Conservation (phyloP, 83 land plant genomes). For the Larix sibirica region DNA sequence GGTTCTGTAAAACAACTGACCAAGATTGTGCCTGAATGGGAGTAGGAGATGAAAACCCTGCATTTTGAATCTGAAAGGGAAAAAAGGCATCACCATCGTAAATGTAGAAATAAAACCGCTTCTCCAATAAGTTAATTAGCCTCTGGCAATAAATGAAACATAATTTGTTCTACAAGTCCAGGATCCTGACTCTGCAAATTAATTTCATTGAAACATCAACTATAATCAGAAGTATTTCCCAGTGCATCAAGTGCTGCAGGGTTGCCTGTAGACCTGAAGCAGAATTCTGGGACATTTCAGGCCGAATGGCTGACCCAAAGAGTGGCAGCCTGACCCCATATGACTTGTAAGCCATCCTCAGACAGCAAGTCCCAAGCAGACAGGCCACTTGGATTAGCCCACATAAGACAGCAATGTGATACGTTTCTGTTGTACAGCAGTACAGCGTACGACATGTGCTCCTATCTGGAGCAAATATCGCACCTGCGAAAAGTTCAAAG, state of each 20-base stretch:
- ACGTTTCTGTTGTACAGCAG: constrained; percentile 36
- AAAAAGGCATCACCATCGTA: not conserved
- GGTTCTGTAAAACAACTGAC: constrained; percentile 84
- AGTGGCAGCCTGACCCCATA: constrained; percentile 39
- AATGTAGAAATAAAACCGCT: no score
- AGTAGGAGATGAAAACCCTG: constrained; percentile 76
- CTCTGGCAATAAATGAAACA: no score
- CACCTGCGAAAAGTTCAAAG: constrained; percentile 39
- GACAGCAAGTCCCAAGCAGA: constrained; percentile 46
- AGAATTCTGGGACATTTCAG: constrained; percentile 46
- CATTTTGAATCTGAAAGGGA: not conserved
- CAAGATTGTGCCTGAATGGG: constrained; percentile 96
- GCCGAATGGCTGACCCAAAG: constrained; percentile 27
- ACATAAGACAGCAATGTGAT: constrained; percentile 31
- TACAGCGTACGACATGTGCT: constrained; percentile 65
- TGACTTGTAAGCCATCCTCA: constrained; percentile 47
- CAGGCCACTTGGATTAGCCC: constrained; percentile 57
- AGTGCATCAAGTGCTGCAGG: constrained; percentile 31
- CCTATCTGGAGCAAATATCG: constrained; percentile 67
- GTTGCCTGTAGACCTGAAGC: constrained; percentile 84
- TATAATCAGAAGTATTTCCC: not conserved
- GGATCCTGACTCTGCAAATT: no score
- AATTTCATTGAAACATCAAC: not conserved
- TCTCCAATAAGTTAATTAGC: no score
- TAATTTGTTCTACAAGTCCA: no score